Evolutionary conservation across 306 rosid genomes (phyloP), one percentile per base, ranked within the genome.

Genomic region (Gastrolobium bilobum): DNA sequence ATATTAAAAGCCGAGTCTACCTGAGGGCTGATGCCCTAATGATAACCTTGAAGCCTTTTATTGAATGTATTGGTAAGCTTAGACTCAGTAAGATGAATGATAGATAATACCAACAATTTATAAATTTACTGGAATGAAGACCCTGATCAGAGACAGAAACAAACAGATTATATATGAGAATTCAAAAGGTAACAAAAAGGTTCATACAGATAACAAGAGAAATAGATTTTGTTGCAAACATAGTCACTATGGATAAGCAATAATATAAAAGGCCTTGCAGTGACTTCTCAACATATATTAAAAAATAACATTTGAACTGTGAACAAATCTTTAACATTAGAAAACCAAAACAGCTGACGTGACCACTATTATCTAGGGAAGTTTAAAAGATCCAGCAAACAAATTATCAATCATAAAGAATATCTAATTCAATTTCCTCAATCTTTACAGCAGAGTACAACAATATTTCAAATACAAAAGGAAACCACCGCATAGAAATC

Each of bases 381-480:
- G 48, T 39, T 38, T 38, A 35, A 35, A 46, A 20, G 48, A 7
- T 40, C 37, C 79, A 5, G 33, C 43, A 81, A 67, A 68, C 62
- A 85, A 67, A 60, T 60, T 30, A 57, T 50, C 53, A 47, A 64
- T 43, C 78, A 46, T 5, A 57, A 20, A 65, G 33, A 79, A 63
- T 42, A 50, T 35, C 76, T 65, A 47, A 20, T 64, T 79, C 40
- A 69, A 54, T n/a, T 62, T 29, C 48, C 58, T 69, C 84, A 78
- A 62, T 75, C 86, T 74, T 40, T 15, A 75, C n/a, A 20, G 26
- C 26, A 73, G 54, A 54, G 43, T 58, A 81, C 77, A 68, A 39
- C 76, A 62, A 63, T 2, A 75, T 61, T 68, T 54, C 68, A 33
- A 71, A 61, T 3, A 3, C 11, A 62, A 51, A 81, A 35, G n/a